A percentile compares a stretch with the other conserved stretches of the same genome.
Conservation (phyloP, 345 rosid genomes). For the Populus davidiana region DNA sequence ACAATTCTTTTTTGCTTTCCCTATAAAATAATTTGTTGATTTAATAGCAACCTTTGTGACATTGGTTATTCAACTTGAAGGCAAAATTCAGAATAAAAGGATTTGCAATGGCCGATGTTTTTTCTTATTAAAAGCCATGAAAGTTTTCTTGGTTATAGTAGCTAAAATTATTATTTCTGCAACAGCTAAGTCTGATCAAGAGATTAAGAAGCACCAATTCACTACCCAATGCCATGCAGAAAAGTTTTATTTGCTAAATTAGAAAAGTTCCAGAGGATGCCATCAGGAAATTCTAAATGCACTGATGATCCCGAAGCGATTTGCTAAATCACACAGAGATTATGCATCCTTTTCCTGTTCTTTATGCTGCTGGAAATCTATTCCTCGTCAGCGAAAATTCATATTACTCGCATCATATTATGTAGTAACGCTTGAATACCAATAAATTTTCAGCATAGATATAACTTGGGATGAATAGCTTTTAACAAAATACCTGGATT, state of each 20-base stretch:
- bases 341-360: not conserved
- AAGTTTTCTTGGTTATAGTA: not conserved
- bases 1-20: too few species aligned
- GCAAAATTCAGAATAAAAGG: not conserved
- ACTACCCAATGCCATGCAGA: not conserved
- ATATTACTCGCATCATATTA: not conserved
- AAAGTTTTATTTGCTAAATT: not conserved
- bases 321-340: not conserved
- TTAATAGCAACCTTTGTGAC: not conserved
- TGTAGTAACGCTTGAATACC: not conserved
- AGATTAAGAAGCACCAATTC: not conserved
- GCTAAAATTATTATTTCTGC: not conserved
- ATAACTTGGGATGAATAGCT: not conserved
- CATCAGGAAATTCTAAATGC: not conserved
- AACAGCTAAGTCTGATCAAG: not conserved
- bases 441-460: not conserved
- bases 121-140: not conserved
- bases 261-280: not conserved
- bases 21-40: too few species aligned
- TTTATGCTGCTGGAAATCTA: not conserved
- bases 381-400: not conserved
- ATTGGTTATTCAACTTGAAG: not conserved
- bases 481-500: conserved; percentile 56
- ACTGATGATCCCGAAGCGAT: not conserved
- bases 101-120: not conserved